Evolutionary conservation across 306 rosid genomes (phyloP), one percentile per base, ranked within the genome.

Genomic region (Sphenostylis stenocarpa): DNA sequence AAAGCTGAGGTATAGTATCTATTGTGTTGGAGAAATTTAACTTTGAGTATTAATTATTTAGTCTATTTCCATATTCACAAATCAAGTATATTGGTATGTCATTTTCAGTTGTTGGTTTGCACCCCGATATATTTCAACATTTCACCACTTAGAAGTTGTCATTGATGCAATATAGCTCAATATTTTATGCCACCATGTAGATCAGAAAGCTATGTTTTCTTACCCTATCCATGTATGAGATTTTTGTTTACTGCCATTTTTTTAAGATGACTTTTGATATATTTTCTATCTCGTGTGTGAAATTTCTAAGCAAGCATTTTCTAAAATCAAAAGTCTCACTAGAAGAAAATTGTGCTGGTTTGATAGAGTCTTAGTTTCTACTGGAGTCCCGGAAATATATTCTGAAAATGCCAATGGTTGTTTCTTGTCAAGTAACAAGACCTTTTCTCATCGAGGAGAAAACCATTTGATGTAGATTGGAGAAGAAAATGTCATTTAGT

Each of bases 1-100:
- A 94, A 89, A 85, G 86, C 91, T 0, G 98, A 94, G 98, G 98
- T 94, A 55, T 81, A 5, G 66, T 64, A 4, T 57, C 76, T 53
- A 3, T 16, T 58, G 23, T 79, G 9, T 38, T 36, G 16, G 26
- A 60, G 14, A 66, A 20, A 56, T 57, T 71, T 28, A 58, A 76
- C 13, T 53, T 51, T 79, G 16, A 72, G 70, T 52, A 29, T 38
- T 60, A 45, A 9, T 73, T 16, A n/a, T 57, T 76, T 58, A 63
- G 72, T 17, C 69, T 38, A 67, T 41, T 47, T 67, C 21, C 45
- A 7, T 21, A 38, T 74, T 34, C 33, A 28, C 56, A 75, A 61
- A 38, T 47, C 49, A 48, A 12, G 0, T 16, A 13, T 39, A 19
- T 39, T 38, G 48, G 49, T 47, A 15, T 26, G 63, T 51, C 53